Evolutionary conservation across 306 rosid genomes (phyloP).

Genomic region (Cucumis melo): DNA sequence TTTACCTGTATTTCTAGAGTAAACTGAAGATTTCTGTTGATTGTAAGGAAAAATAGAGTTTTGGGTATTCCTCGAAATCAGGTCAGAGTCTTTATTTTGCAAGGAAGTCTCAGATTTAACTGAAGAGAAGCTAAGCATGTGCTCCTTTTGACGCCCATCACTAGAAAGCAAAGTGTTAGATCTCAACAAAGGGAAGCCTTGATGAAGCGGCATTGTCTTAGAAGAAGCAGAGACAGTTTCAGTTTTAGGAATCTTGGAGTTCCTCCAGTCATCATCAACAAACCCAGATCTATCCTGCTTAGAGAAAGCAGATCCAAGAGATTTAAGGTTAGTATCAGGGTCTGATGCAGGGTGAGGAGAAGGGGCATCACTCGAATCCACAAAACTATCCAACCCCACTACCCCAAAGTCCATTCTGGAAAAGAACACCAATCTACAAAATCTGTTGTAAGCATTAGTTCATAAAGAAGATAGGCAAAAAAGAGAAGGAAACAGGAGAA

Average conservation of each 20-base stretch:
- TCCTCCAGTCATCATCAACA: slow-evolving; percentile 23
- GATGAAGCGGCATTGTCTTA: slow-evolving; percentile 28
- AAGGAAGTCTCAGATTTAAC: slow-evolving; percentile 17
- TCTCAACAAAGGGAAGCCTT: slow-evolving; percentile 25
- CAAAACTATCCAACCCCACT: slow-evolving; percentile 26
- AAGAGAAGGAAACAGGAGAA: neutral
- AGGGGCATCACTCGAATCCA: slow-evolving; percentile 14
- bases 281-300: slow-evolving; percentile 25
- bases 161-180: slow-evolving; percentile 13
- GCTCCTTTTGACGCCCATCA: slow-evolving; percentile 23
- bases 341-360: slow-evolving; percentile 6
- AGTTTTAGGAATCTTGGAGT: slow-evolving; percentile 21
- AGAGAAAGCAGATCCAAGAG: slow-evolving; percentile 30
- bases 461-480: slow-evolving; percentile 10
- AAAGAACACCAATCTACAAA: slow-evolving; percentile 13
- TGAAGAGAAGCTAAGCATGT: slow-evolving; percentile 43
- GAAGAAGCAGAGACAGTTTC: slow-evolving; percentile 8
- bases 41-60: slow-evolving; percentile 15
- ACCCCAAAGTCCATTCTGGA: slow-evolving; percentile 37
- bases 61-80: neutral
- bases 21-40: slow-evolving; percentile 15
- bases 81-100: slow-evolving; percentile 14
- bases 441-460: slow-evolving; percentile 18
- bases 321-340: slow-evolving; percentile 10
- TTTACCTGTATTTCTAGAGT: slow-evolving; percentile 25